Evolutionary conservation across 2,329 filamentous ascomycete genomes (phyloP).

Genomic region (Aspergillus jensenii): DNA sequence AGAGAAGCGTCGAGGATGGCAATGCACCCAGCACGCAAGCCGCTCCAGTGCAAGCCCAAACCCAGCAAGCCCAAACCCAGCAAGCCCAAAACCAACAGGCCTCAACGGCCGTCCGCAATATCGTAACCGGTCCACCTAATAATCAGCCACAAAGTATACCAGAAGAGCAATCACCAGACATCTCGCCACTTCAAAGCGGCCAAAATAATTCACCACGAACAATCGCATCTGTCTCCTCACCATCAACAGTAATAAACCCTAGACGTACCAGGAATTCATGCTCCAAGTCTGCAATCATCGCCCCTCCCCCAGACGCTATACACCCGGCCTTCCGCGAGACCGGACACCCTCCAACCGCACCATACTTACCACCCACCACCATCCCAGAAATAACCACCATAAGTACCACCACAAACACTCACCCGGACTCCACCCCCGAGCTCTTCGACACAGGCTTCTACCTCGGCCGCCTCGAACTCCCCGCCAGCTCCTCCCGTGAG

Average conservation of each 20-base stretch:
- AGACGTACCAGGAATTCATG: background rate
- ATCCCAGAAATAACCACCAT: background rate
- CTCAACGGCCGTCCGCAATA: background rate
- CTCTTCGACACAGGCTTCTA: conserved; percentile 31
- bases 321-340: conserved; percentile 2
- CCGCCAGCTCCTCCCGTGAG: conserved; percentile 24
- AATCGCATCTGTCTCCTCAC: background rate
- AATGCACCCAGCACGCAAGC: background rate
- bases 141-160: background rate
- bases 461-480: conserved; percentile 26
- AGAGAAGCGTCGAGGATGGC: background rate
- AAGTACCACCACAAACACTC: background rate
- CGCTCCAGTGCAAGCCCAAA: background rate
- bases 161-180: background rate
- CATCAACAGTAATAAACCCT: background rate
- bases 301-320: background rate
- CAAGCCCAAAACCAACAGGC: background rate
- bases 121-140: background rate
- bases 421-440: conserved; percentile 18
- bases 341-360: background rate
- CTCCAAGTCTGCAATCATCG: background rate
- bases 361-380: background rate
- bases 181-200: background rate
- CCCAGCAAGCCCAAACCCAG: background rate
- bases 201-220: background rate